phyloP scores from a whole-genome alignment of 495 filamentous ascomycete genomes.

The Lophiostoma macrostomum region DNA sequence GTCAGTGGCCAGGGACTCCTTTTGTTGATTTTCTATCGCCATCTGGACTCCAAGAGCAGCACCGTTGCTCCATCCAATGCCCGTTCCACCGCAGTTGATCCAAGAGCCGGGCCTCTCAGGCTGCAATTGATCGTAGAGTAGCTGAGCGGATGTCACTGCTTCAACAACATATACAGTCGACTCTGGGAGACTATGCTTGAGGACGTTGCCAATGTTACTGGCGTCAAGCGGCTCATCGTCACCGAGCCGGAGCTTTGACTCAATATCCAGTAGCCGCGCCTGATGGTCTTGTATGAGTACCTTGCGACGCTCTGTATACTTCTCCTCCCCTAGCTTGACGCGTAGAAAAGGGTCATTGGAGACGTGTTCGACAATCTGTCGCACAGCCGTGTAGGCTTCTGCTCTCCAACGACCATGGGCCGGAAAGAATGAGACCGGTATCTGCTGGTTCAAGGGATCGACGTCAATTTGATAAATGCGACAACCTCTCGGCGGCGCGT shows the following conservation, averaged over 20 bases:
- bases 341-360: slow-evolving; percentile 47
- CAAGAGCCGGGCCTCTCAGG: slow-evolving; percentile 73
- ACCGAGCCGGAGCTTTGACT: no score
- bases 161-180: slow-evolving; percentile 80
- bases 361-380: slow-evolving; percentile 61
- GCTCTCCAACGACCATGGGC: slow-evolving; percentile 73
- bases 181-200: no score
- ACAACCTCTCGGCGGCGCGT: slow-evolving; percentile 40
- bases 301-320: slow-evolving; percentile 38
- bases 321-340: slow-evolving; percentile 23
- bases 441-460: slow-evolving; percentile 44
- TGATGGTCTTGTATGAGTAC: slow-evolving; percentile 62
- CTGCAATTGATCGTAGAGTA: slow-evolving; percentile 79
- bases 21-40: slow-evolving; percentile 63
- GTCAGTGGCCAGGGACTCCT: no score
- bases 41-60: slow-evolving; percentile 74
- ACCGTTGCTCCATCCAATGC: slow-evolving; percentile 93
- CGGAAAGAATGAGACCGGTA: slow-evolving; percentile 67
- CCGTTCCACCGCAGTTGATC: slow-evolving; percentile 93
- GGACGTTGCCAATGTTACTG: no score
- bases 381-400: slow-evolving; percentile 66
- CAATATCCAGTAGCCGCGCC: no score
- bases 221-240: no score
- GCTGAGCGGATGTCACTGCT: slow-evolving; percentile 76
- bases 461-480: slow-evolving; percentile 43